Evolutionary conservation across 2,329 filamentous ascomycete genomes (phyloP).

Genomic region (Annulohypoxylon truncatum): DNA sequence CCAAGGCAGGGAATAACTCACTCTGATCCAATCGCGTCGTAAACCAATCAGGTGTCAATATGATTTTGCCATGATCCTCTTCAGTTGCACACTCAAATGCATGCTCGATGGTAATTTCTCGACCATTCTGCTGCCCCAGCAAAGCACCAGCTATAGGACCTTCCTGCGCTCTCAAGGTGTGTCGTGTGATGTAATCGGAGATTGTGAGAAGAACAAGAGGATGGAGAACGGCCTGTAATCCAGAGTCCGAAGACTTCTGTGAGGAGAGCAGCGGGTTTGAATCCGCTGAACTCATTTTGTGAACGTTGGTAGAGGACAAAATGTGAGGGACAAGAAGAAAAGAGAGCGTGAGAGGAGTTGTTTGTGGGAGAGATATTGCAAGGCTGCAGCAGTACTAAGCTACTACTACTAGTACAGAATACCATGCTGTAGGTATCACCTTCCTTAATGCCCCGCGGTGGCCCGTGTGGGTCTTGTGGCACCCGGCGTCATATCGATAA

Average conservation of each 20-base stretch:
- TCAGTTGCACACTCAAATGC: conserved; percentile 83
- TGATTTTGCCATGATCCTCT: conserved; percentile 65
- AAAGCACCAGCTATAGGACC: conserved; percentile 87
- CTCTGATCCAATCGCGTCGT: conserved; percentile 83
- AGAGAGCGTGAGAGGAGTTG: conserved; percentile 18
- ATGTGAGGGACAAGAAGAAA: neutral
- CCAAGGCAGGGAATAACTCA: conserved; percentile 57
- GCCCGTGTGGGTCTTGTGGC: conserved; percentile 18
- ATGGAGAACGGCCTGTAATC: conserved; percentile 85
- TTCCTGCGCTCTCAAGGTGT: conserved; percentile 79
- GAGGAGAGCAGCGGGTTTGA: conserved; percentile 72
- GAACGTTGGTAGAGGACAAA: neutral
- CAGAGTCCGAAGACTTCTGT: conserved; percentile 76
- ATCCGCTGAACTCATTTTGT: conserved; percentile 60
- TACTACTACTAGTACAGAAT: too few species aligned
- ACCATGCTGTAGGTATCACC: neutral
- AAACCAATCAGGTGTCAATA: conserved; percentile 80
- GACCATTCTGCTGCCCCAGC: conserved; percentile 91
- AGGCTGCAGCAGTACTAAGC: conserved; percentile 27
- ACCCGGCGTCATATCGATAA: neutral
- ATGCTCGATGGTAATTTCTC: conserved; percentile 90
- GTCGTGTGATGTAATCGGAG: conserved; percentile 94
- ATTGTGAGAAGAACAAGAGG: conserved; percentile 96
- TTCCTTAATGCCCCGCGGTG: conserved; percentile 25
- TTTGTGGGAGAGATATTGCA: conserved; percentile 9